phyloP scores from a whole-genome alignment of 2,329 filamentous ascomycete species.

The Diaporthe sp. region DNA sequence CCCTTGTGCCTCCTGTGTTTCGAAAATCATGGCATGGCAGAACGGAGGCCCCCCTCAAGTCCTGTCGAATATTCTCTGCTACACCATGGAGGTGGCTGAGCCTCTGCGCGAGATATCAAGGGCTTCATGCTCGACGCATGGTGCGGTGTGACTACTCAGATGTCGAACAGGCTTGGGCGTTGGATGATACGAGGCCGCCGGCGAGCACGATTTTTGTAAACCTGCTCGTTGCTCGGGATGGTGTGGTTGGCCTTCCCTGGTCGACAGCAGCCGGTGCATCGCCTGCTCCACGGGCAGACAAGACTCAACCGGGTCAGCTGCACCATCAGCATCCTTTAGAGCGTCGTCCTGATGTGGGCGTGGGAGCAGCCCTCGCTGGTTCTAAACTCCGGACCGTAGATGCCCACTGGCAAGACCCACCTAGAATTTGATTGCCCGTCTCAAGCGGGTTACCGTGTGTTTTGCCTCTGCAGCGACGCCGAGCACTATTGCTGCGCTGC shows the following conservation, averaged over 20 bases:
- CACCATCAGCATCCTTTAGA: neutral
- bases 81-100: constrained; percentile 38
- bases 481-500: constrained; percentile 7
- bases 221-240: neutral
- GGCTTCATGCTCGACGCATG: constrained; percentile 11
- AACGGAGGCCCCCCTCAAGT: constrained; percentile 18
- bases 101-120: constrained; percentile 19
- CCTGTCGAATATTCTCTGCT: constrained; percentile 23
- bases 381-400: neutral
- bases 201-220: neutral
- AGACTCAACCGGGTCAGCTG: neutral
- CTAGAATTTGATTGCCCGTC: constrained; percentile 16
- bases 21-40: neutral
- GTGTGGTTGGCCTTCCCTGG: neutral
- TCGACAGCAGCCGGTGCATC: neutral
- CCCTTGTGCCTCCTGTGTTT: constrained; percentile 26
- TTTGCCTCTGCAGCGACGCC: constrained; percentile 15
- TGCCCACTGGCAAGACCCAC: constrained; percentile 18
- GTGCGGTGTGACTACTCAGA: constrained; percentile 24
- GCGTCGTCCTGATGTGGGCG: neutral
- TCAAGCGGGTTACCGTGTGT: constrained; percentile 10
- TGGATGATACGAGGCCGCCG: constrained; percentile 23
- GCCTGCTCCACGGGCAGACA: neutral
- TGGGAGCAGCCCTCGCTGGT: neutral
- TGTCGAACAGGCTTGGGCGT: constrained; percentile 15